Percentiles rank a stretch among this genome's conserved stretches.
These are phyloP conservation scores for Galium porrigens DNA, from an alignment of 305 asterid species.

Conservation along the genomic window DNA sequence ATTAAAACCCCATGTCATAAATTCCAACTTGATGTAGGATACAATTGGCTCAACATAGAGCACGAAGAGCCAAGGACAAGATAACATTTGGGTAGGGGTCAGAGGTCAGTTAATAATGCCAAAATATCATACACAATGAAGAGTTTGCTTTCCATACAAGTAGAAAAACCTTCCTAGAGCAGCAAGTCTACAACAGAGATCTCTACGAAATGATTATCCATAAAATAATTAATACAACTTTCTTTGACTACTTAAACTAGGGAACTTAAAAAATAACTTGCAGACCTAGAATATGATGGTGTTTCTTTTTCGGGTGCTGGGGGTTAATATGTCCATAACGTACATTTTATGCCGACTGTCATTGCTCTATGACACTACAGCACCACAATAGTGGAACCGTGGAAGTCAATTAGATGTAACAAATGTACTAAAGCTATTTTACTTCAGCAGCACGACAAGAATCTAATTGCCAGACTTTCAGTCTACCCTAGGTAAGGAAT, in stretches of 20 bases:
- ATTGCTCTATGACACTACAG: background rate
- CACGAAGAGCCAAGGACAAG: background rate
- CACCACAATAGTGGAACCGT: background rate
- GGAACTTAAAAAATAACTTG: background rate
- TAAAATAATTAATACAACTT: background rate
- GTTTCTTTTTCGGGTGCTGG: background rate
- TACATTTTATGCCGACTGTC: background rate
- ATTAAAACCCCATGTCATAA: background rate
- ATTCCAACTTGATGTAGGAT: background rate
- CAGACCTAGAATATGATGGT: slow-evolving; percentile 1
- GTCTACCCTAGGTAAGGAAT: background rate
- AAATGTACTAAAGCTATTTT: background rate
- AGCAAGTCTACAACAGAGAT: background rate
- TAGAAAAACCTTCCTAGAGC: background rate
- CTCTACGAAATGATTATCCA: background rate
- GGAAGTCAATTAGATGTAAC: background rate
- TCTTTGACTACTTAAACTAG: background rate
- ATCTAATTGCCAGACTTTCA: background rate
- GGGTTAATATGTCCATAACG: background rate
- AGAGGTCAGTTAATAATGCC: background rate
- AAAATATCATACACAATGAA: background rate
- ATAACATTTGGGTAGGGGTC: background rate
- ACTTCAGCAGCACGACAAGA: background rate
- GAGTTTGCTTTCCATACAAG: background rate
- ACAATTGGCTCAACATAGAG: background rate